Evolutionary conservation across 176 grass and related monocot genomes (phyloP), one percentile per base, ranked within the genome.

Genomic region (Guadua angustifolia): DNA sequence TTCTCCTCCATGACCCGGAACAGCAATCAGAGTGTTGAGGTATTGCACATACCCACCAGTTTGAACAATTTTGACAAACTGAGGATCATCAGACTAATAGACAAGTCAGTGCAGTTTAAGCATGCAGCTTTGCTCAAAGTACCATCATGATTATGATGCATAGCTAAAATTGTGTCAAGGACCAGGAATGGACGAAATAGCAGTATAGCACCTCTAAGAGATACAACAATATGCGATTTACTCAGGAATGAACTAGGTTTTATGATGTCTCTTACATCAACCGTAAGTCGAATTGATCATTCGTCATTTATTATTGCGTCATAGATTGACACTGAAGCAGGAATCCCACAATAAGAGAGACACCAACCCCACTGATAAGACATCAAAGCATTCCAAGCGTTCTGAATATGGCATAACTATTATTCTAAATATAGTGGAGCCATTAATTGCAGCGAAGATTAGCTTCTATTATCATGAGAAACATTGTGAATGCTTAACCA

Each of bases 401-500:
- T 25, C 8, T 19, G 70, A 15, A 13, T 24, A 78, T 32, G 40
- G 22, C 57, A 45, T 61, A 51, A 38, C 63, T 69, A 69, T 40
- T 65, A 61, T 26, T 79, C 49, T 56, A 81, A 58, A 71, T 70
- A 33, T n/a, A 82, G 22, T 21, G 25, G 18, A 4, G 64, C 43
- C 18, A 33, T 45, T 71, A 59, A 45, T n/a, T 59, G 66, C 38
- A 82, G 5, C 15, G 5, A 57, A 56, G 19, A 53, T 52, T 80
- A 38, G 45, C 12, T 68, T 25, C 29, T 70, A 69, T 45, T 59
- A 82, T 14, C 8, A 82, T 25, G 11, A 6, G 24, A 59, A 77
- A 42, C 21, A 71, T 18, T 24, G 36, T 9, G 21, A 60, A 77
- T 38, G 35, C 12, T 43, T 13, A 58, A 71, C 38, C 6, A 72